Percentiles rank a stretch among this genome's conserved stretches.
phyloP scores from a whole-genome alignment of 495 filamentous ascomycete species.

The Pseudoneurospora amorphoporcata region DNA sequence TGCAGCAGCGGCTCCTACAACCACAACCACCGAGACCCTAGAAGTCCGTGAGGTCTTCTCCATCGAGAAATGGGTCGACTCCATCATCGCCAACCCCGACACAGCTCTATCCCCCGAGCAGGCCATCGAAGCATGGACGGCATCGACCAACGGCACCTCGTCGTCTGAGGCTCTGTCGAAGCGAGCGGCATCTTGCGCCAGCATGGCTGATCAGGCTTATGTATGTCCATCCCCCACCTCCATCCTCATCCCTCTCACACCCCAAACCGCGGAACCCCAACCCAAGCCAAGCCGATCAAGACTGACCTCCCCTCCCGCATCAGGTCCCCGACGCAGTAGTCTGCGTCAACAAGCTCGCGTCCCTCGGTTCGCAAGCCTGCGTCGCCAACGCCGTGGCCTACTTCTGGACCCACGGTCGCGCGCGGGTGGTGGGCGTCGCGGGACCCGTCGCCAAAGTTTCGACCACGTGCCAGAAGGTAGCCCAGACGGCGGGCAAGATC shows the following conservation, averaged over 20 bases:
- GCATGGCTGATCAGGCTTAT: background rate
- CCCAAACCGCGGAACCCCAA: too few species aligned
- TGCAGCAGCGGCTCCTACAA: background rate
- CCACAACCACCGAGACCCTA: too few species aligned
- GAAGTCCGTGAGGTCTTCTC: background rate
- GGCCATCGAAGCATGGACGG: background rate
- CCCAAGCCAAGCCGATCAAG: too few species aligned
- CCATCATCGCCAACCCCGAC: conserved; percentile 3
- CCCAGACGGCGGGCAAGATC: background rate
- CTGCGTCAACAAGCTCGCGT: background rate
- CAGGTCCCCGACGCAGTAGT: background rate
- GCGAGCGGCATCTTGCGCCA: background rate
- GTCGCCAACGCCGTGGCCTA: background rate
- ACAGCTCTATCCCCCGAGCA: background rate
- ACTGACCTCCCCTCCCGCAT: too few species aligned
- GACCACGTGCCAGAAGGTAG: background rate
- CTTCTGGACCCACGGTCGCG: background rate
- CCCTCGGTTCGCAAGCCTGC: background rate
- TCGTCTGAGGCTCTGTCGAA: background rate
- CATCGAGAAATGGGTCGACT: conserved; percentile 1
- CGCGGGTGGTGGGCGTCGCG: background rate
- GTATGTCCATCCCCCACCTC: background rate
- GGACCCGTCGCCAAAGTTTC: background rate
- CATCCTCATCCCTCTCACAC: background rate
- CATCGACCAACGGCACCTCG: background rate